These are phyloP conservation scores for Bombardia bombarda DNA, from an alignment of 495 filamentous ascomycete species.

Conservation along the genomic window DNA sequence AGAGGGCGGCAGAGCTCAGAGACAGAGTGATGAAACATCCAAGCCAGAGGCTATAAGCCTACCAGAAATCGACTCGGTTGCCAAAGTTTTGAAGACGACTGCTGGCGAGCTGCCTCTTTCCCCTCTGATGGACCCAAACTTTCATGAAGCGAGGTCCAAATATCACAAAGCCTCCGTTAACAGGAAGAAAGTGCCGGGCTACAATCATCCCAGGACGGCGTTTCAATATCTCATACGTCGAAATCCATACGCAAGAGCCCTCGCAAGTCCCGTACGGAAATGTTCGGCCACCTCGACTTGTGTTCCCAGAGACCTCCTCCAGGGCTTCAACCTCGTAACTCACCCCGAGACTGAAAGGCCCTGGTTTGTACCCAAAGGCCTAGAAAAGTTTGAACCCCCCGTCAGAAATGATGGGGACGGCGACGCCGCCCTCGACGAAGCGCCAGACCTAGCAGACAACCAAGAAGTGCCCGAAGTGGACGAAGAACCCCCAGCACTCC, in stretches of 20 bases:
- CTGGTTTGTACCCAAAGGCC: slow-evolving; percentile 51
- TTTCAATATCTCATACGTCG: slow-evolving; percentile 45
- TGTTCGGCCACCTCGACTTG: slow-evolving; percentile 49
- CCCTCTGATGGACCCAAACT: slow-evolving; percentile 43
- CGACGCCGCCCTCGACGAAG: neutral
- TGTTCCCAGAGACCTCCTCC: slow-evolving; percentile 57
- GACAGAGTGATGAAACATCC: neutral
- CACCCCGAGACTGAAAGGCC: slow-evolving; percentile 47
- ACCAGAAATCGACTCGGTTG: slow-evolving; percentile 20
- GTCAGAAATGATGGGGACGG: neutral
- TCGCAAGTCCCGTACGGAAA: slow-evolving; percentile 56
- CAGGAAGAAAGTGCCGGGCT: too few species aligned
- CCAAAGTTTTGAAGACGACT: slow-evolving; percentile 29
- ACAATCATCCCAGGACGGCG: too few species aligned
- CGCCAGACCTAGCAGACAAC: neutral
- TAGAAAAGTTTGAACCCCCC: slow-evolving; percentile 18
- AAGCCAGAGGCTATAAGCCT: neutral
- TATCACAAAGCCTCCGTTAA: slow-evolving; percentile 15
- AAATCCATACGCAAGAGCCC: slow-evolving; percentile 59
- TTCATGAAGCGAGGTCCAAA: slow-evolving; percentile 28
- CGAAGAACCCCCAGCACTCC: neutral
- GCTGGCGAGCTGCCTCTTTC: slow-evolving; percentile 38
- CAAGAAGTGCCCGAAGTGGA: neutral
- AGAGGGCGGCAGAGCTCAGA: neutral
- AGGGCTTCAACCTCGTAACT: slow-evolving; percentile 49